Conservation (phyloP, 2,329 filamentous ascomycete species). For the Cordyceps tenuipes region DNA sequence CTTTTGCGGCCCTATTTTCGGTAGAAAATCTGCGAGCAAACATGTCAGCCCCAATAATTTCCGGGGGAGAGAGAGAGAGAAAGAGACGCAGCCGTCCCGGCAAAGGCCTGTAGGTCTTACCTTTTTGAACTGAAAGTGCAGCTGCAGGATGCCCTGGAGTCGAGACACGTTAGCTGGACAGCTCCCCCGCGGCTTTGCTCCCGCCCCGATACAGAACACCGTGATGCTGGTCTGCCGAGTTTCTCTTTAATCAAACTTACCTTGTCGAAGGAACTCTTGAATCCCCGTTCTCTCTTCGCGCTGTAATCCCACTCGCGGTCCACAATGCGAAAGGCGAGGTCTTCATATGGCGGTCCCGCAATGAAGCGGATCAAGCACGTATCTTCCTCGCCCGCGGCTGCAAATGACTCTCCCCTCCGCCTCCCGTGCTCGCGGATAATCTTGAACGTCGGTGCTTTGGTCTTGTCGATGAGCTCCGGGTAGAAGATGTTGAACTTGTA, state of each 20-base stretch:
- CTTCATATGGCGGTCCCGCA: constrained; percentile 90
- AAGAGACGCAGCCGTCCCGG: neutral
- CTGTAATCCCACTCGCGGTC: constrained; percentile 99
- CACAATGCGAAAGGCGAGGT: constrained; percentile 93
- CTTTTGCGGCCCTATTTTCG: constrained; percentile 33
- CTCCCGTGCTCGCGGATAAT: constrained; percentile 91
- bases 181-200: neutral
- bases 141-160: constrained; percentile 75
- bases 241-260: constrained; percentile 40
- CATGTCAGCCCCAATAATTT: constrained; percentile 16
- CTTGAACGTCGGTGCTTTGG: constrained; percentile 88
- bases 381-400: constrained; percentile 89
- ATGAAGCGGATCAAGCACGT: constrained; percentile 95
- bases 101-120: constrained; percentile 36
- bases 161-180: constrained; percentile 3
- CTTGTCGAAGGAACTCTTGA: constrained; percentile 96
- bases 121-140: constrained; percentile 99
- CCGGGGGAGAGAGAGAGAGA: neutral
- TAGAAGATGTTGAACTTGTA: constrained; percentile 99
- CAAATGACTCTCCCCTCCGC: constrained; percentile 83
- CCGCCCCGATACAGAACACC: neutral
- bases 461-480: constrained; percentile 90
- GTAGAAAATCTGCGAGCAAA: constrained; percentile 42
- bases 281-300: constrained; percentile 87
- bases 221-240: neutral